A percentile compares a stretch with the other conserved stretches of the same genome.
phyloP scores from a whole-genome alignment of 148 eudicot genomes.

The Vaccinium vitisidaea region DNA sequence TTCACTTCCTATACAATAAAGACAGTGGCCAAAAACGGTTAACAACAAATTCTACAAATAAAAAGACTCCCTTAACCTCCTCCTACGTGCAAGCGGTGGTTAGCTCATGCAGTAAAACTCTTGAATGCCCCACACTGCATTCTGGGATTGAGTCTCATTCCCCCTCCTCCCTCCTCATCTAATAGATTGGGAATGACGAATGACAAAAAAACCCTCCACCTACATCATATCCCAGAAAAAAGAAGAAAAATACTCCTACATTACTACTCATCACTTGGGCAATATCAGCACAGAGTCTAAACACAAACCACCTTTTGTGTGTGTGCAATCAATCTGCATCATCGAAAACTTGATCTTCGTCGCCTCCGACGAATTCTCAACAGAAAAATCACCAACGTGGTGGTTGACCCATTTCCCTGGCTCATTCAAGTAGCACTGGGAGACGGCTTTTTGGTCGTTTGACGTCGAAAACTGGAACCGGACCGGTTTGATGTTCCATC shows the following conservation, averaged over 20 bases:
- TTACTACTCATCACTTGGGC: not conserved
- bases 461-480: conserved; percentile 47
- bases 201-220: not conserved
- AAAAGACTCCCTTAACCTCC: not conserved
- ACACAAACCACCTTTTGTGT: not conserved
- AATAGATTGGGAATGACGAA: no score
- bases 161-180: no score
- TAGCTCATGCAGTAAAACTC: no score
- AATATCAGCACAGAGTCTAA: conserved; percentile 4
- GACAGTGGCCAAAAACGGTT: not conserved
- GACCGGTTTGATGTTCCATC: conserved; percentile 71
- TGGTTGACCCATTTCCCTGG: conserved; percentile 47
- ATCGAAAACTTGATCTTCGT: conserved; percentile 3
- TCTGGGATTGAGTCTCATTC: no score
- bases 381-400: conserved; percentile 22
- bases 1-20: not conserved
- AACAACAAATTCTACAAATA: not conserved
- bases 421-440: conserved; percentile 39
- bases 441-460: conserved; percentile 34
- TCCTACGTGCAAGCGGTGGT: no score
- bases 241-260: no score
- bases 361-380: not conserved
- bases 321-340: conserved; percentile 9
- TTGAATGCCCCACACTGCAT: no score
- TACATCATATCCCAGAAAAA: no score